These are phyloP conservation scores for Candida qinlingensis DNA, from an alignment of 805 yeast genomes.

Conservation along the genomic window DNA sequence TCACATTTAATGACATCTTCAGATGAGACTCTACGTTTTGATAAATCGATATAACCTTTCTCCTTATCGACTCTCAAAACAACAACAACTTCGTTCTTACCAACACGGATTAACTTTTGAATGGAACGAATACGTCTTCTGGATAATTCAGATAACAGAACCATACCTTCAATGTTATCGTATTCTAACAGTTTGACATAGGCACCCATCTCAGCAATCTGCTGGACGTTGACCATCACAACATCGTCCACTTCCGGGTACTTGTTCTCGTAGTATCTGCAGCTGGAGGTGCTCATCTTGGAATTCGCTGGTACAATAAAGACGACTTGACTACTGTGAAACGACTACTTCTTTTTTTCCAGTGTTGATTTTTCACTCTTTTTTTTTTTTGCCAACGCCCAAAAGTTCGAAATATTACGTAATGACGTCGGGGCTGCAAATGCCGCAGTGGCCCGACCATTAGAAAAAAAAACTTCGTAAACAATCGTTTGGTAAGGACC, in stretches of 20 bases:
- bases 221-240: constrained; percentile 97
- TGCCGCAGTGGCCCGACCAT: too few species aligned
- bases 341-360: neutral
- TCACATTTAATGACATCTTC: constrained; percentile 97
- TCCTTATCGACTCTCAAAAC: constrained; percentile 97
- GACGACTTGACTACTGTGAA: too few species aligned
- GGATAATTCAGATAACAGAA: constrained; percentile 87
- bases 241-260: constrained; percentile 99
- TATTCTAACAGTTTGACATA: constrained; percentile 93
- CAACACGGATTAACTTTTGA: constrained; percentile 95
- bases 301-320: neutral
- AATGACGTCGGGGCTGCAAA: too few species aligned
- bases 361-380: neutral
- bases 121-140: constrained; percentile 98
- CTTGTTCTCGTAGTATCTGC: constrained; percentile 96
- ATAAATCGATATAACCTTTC: constrained; percentile 95
- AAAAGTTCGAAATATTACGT: too few species aligned
- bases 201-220: constrained; percentile 99
- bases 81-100: constrained; percentile 96
- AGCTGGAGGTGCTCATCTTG: constrained; percentile 76
- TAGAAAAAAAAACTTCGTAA: too few species aligned
- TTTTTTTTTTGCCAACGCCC: too few species aligned
- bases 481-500: too few species aligned
- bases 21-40: constrained; percentile 96
- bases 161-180: constrained; percentile 99